These are phyloP conservation scores for Tylopilus felleus DNA, from an alignment of 768 basidiomycete genomes.

Conservation along the genomic window DNA sequence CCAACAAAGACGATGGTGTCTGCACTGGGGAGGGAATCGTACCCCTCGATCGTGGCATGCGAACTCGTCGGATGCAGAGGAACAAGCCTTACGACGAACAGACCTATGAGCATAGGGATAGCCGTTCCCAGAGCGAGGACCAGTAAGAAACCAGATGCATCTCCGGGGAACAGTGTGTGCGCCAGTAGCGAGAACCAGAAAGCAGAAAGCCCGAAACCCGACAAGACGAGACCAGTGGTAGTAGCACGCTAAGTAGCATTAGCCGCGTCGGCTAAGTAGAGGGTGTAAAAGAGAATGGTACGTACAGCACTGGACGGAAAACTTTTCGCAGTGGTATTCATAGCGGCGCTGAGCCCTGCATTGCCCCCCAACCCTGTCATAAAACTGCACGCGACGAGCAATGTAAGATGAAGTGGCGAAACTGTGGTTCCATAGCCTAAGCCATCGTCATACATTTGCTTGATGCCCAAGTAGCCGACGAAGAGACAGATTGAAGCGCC, in stretches of 20 bases:
- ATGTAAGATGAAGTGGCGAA: conserved; percentile 40
- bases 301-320: conserved; percentile 71
- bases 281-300: conserved; percentile 1
- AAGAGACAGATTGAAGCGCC: conserved; percentile 59
- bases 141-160: conserved; percentile 74
- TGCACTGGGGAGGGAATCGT: conserved; percentile 15
- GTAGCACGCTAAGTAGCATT: conserved; percentile 56
- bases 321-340: conserved; percentile 82
- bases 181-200: conserved; percentile 84
- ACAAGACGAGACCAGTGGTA: conserved; percentile 73
- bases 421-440: conserved; percentile 37
- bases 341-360: conserved; percentile 61
- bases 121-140: conserved; percentile 77
- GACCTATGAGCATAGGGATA: conserved; percentile 74
- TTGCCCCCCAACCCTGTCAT: conserved; percentile 78
- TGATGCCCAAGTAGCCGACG: conserved; percentile 73
- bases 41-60: conserved; percentile 8
- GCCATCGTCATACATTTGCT: conserved; percentile 59
- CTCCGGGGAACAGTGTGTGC: conserved; percentile 66
- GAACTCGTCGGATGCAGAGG: conserved; percentile 46
- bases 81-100: conserved; percentile 67
- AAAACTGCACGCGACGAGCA: conserved; percentile 62
- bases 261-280: background rate
- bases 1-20: conserved; percentile 24
- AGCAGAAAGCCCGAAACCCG: conserved; percentile 88